Evolutionary conservation across 129 eudicot species (phyloP), one percentile per base, ranked within the genome.

Genomic region (Escallonia rubra): DNA sequence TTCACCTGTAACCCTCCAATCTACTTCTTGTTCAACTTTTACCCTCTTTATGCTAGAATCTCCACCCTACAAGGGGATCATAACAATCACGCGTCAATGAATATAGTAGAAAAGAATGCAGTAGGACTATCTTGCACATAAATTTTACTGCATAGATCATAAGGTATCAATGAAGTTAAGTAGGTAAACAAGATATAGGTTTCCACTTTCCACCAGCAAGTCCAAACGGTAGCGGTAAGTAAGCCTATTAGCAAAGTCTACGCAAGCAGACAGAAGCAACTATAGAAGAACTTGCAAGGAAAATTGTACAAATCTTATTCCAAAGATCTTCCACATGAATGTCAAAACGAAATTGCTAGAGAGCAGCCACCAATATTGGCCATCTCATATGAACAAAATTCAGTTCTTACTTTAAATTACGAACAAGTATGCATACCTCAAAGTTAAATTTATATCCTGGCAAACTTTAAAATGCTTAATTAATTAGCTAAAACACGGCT

Each of bases 11-110:
- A 57, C 70, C 76, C 69, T 65, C 46, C 38, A 43, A 66, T 82
- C 76, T 43, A 62, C 74, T 57, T 72, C 96, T 63, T 75, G 81
- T 71, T 87, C 97, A 69, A 81, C 80, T 44, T 79, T 88, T 74
- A 59, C 81, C 75, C 85, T 81, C 68, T 79, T 86, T 60, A 48
- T 66, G 83, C 53, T 66, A 41, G 73, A 62, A 76, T 90, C 97
- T 43, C 85, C 95, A 47, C 76, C 77, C 97, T 90, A 67, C 57
- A 73, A 63, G 55, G 55, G 12, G 23, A 14, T 8, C 10, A 50
- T 8, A 50, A 50, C 3, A n/a, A 9, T n/a, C 16, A 39, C 7
- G 0, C 2, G 3, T 8, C 10, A 6, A 66, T 2, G 6, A 55
- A 4, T 52, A 4, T 12, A 7, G 39, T 23, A 11, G 2, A 9